Percentiles rank a stretch among this genome's conserved stretches.
Conservation (phyloP, 2,329 filamentous ascomycete genomes). For the Hirsutella minnesotensis region DNA sequence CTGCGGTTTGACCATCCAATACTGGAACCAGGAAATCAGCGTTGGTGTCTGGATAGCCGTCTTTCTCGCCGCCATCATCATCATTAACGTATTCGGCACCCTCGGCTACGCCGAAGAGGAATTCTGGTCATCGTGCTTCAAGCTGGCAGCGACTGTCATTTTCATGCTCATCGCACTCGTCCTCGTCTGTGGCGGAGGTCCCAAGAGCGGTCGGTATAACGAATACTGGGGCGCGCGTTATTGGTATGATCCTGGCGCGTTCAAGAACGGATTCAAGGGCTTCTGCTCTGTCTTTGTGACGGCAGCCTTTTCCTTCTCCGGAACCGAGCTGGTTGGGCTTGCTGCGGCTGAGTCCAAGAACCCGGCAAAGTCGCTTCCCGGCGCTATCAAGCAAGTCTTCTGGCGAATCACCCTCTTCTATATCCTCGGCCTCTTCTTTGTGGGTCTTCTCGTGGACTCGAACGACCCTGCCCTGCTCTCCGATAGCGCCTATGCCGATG, state of each 20-base stretch:
- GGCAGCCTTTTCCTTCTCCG: slow-evolving; percentile 55
- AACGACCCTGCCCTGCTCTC: slow-evolving; percentile 28
- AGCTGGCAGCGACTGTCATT: slow-evolving; percentile 40
- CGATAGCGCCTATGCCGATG: slow-evolving; percentile 12
- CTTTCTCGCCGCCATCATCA: slow-evolving; percentile 33
- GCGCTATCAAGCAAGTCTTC: slow-evolving; percentile 61
- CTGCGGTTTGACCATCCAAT: slow-evolving; percentile 36
- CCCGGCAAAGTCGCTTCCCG: slow-evolving; percentile 57
- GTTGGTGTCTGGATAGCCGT: slow-evolving; percentile 37
- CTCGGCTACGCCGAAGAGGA: slow-evolving; percentile 39
- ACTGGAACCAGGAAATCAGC: slow-evolving; percentile 33
- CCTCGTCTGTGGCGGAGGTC: slow-evolving; percentile 42
- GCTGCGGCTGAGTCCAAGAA: slow-evolving; percentile 55
- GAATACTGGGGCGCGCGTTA: slow-evolving; percentile 27
- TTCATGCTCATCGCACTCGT: slow-evolving; percentile 35
- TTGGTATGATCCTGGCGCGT: slow-evolving; percentile 33
- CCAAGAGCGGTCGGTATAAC: slow-evolving; percentile 26
- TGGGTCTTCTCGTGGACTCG: slow-evolving; percentile 29
- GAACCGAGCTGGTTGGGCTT: slow-evolving; percentile 55
- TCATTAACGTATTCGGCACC: slow-evolving; percentile 40
- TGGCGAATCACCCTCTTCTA: slow-evolving; percentile 36
- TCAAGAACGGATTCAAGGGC: slow-evolving; percentile 57
- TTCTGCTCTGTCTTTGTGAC: slow-evolving; percentile 57
- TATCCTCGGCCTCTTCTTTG: slow-evolving; percentile 30
- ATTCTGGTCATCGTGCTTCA: slow-evolving; percentile 39